Percentiles rank a stretch among this genome's conserved stretches.
Conservation (phyloP, 148 eudicot genomes). For the Vaccinium vitisidaea region DNA sequence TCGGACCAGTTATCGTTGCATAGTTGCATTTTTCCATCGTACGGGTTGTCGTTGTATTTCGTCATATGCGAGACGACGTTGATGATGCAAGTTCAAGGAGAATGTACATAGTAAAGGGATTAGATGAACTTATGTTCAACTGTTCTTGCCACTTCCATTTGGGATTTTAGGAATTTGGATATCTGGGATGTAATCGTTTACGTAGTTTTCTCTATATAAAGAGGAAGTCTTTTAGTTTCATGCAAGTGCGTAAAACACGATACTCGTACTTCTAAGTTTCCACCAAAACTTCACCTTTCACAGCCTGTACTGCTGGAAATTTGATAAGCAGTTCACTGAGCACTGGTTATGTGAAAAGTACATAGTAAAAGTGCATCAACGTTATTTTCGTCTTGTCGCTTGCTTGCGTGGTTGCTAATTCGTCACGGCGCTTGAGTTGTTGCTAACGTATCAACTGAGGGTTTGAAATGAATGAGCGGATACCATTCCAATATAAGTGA, state of each 20-base stretch:
- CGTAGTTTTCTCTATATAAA: background rate
- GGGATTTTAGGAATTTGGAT: background rate
- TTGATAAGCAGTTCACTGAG: too few species aligned
- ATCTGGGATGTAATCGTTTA: background rate
- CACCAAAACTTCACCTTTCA: background rate
- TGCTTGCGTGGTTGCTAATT: too few species aligned
- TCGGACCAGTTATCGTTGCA: background rate
- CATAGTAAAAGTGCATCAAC: too few species aligned
- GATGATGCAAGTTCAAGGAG: background rate
- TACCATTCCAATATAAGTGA: too few species aligned
- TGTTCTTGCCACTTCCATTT: background rate
- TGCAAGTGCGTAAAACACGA: background rate
- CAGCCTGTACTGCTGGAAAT: too few species aligned
- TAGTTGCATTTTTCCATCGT: background rate
- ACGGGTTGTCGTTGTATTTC: background rate
- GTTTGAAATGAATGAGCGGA: too few species aligned
- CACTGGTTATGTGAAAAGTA: too few species aligned
- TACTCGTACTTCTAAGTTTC: background rate
- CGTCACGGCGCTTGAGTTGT: too few species aligned
- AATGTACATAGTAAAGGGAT: constrained; percentile 9
- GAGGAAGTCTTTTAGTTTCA: background rate
- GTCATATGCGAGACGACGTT: background rate
- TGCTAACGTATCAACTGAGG: too few species aligned
- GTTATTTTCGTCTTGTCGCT: too few species aligned
- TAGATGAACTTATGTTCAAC: background rate